Percentiles rank a stretch among this genome's conserved stretches.
phyloP scores from a whole-genome alignment of 768 basidiomycete species.

The Hebeloma cylindrosporum region DNA sequence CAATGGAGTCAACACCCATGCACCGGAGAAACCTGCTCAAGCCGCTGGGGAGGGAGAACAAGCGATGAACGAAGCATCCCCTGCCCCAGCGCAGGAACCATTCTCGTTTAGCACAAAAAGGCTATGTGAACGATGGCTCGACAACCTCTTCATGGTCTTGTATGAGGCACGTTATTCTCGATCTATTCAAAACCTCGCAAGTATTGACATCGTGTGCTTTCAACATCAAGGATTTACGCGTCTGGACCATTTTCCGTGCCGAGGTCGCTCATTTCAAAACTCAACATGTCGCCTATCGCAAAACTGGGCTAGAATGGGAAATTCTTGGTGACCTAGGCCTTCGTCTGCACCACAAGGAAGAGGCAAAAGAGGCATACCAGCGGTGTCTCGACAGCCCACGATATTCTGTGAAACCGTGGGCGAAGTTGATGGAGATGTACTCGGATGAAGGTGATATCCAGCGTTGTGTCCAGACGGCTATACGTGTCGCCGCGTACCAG shows the following conservation, averaged over 20 bases:
- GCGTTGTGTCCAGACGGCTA: conserved; percentile 86
- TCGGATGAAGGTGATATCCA: conserved; percentile 96
- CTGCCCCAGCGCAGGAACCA: conserved; percentile 48
- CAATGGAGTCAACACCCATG: conserved; percentile 33
- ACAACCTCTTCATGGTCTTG: conserved; percentile 97
- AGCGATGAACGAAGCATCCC: conserved; percentile 36
- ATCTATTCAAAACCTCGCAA: neutral
- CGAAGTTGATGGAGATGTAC: conserved; percentile 92
- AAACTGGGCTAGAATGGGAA: conserved; percentile 98
- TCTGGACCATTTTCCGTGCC: conserved; percentile 99
- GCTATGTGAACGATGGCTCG: conserved; percentile 95
- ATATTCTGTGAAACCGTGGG: conserved; percentile 92
- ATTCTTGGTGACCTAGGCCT: conserved; percentile 92
- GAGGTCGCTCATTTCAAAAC: conserved; percentile 99
- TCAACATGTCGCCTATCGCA: conserved; percentile 96
- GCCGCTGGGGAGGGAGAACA: conserved; percentile 51
- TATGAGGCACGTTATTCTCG: conserved; percentile 69
- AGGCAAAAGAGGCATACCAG: conserved; percentile 97
- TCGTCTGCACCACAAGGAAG: conserved; percentile 96
- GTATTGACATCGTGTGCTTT: conserved; percentile 1
- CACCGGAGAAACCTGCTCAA: conserved; percentile 49
- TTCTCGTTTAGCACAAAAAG: conserved; percentile 97
- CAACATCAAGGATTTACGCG: conserved; percentile 74
- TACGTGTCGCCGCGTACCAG: conserved; percentile 91
- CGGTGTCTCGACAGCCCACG: conserved; percentile 84